Conservation (phyloP, 1,139 yeast species). For the Candida sp. region DNA sequence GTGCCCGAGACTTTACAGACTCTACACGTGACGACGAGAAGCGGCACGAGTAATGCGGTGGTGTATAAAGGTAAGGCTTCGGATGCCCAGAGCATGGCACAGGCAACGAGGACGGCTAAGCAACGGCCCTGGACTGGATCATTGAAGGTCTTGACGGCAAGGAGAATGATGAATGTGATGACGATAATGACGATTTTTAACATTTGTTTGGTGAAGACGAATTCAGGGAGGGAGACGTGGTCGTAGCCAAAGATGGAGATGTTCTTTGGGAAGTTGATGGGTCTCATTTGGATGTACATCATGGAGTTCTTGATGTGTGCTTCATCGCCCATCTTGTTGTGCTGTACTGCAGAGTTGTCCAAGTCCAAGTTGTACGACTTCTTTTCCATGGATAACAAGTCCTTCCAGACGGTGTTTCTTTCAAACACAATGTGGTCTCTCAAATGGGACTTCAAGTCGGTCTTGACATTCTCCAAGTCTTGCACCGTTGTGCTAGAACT, state of each 20-base stretch:
- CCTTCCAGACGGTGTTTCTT: slow-evolving; percentile 97
- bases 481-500: slow-evolving; percentile 27
- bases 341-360: slow-evolving; percentile 28
- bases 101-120: slow-evolving; percentile 77
- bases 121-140: slow-evolving; percentile 76
- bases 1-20: slow-evolving; percentile 65
- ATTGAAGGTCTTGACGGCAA: slow-evolving; percentile 62
- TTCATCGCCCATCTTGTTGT: slow-evolving; percentile 39
- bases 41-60: slow-evolving; percentile 82
- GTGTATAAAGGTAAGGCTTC: slow-evolving; percentile 90
- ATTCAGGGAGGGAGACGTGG: slow-evolving; percentile 28
- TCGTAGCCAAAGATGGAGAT: slow-evolving; percentile 20
- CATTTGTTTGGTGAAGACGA: slow-evolving; percentile 36
- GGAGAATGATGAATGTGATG: slow-evolving; percentile 47
- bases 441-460: slow-evolving; percentile 74
- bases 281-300: slow-evolving; percentile 27
- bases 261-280: slow-evolving; percentile 22
- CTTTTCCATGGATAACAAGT: slow-evolving; percentile 87
- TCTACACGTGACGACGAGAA: slow-evolving; percentile 73
- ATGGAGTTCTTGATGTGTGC: slow-evolving; percentile 22
- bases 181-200: slow-evolving; percentile 51
- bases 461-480: slow-evolving; percentile 56
- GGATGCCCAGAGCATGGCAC: slow-evolving; percentile 92
- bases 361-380: slow-evolving; percentile 41
- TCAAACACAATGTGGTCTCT: slow-evolving; percentile 97